Conservation (phyloP, 371 early-diverging fungal genomes). For the Rhizopus delemar region DNA sequence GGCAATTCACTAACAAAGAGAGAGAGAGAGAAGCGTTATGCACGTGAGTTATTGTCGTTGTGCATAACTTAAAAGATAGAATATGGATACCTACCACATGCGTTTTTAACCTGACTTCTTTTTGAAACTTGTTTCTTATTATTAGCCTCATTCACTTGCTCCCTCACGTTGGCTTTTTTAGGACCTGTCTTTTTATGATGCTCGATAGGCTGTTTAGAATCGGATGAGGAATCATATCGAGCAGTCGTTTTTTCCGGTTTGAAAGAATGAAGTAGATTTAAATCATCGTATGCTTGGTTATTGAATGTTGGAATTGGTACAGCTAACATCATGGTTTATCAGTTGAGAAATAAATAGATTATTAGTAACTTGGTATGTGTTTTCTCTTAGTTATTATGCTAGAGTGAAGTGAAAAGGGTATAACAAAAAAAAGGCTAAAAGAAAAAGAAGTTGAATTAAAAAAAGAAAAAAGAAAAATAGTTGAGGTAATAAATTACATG, state of each 20-base stretch:
- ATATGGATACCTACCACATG: constrained; percentile 12
- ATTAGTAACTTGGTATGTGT: not conserved
- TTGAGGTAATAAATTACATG: not conserved
- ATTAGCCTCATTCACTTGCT: not conserved
- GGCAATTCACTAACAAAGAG: constrained; percentile 37
- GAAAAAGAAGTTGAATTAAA: not conserved
- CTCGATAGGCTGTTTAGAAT: constrained; percentile 1
- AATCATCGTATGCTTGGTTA: not conserved
- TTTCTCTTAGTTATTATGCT: not conserved
- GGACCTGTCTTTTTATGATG: not conserved
- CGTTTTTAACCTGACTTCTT: constrained; percentile 14
- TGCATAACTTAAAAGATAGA: not conserved
- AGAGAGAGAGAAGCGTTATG: not conserved
- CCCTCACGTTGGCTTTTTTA: constrained; percentile 37
- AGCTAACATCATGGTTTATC: not conserved
- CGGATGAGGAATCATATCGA: not conserved
- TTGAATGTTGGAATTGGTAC: not conserved
- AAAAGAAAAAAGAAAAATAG: constrained; percentile 2
- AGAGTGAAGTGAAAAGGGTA: constrained; percentile 1
- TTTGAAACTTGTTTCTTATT: constrained; percentile 7
- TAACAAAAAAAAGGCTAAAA: constrained; percentile 2
- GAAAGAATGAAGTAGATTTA: not conserved
- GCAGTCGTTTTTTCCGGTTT: not conserved
- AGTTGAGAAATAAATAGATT: not conserved
- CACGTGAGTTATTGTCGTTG: not conserved